These are phyloP conservation scores for Aphanomyces stellatus DNA, from an alignment of 352 stramenopile genomes.

Conservation along the genomic window DNA sequence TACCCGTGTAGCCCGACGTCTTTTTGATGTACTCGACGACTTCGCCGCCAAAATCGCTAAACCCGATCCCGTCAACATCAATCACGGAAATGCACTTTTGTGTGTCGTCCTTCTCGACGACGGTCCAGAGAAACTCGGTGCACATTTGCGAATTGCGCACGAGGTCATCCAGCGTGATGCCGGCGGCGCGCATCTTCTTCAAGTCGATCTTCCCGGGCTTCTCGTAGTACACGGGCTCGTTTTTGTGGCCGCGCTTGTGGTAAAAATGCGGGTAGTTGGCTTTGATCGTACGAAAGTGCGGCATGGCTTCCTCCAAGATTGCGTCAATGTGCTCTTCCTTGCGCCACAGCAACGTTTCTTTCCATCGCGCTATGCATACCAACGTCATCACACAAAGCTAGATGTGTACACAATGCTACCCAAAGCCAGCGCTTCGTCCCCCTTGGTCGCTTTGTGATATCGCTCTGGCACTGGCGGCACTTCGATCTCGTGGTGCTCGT, in stretches of 20 bases:
- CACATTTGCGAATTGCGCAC: constrained; percentile 83
- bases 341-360: constrained; percentile 70
- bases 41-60: constrained; percentile 78
- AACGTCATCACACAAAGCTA: no score
- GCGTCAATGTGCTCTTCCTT: constrained; percentile 67
- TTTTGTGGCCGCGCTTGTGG: constrained; percentile 70
- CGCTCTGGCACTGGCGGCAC: constrained; percentile 39
- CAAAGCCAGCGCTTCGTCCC: constrained; percentile 50
- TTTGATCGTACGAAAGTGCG: constrained; percentile 81
- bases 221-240: constrained; percentile 80
- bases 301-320: constrained; percentile 22
- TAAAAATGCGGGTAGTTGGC: constrained; percentile 87
- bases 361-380: constrained; percentile 56
- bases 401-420: no score
- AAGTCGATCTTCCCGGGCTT: constrained; percentile 80
- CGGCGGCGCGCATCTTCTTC: constrained; percentile 67
- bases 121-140: constrained; percentile 78
- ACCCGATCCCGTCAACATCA: constrained; percentile 70
- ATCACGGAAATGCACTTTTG: constrained; percentile 74
- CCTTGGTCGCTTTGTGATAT: constrained; percentile 72
- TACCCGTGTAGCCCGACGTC: constrained; percentile 58
- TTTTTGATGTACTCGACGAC: constrained; percentile 78
- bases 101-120: constrained; percentile 58
- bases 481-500: constrained; percentile 22
- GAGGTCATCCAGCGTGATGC: constrained; percentile 61